Evolutionary conservation across 257 asterid genomes (phyloP), one percentile per base, ranked within the genome.

Genomic region (Scutellaria barbata): DNA sequence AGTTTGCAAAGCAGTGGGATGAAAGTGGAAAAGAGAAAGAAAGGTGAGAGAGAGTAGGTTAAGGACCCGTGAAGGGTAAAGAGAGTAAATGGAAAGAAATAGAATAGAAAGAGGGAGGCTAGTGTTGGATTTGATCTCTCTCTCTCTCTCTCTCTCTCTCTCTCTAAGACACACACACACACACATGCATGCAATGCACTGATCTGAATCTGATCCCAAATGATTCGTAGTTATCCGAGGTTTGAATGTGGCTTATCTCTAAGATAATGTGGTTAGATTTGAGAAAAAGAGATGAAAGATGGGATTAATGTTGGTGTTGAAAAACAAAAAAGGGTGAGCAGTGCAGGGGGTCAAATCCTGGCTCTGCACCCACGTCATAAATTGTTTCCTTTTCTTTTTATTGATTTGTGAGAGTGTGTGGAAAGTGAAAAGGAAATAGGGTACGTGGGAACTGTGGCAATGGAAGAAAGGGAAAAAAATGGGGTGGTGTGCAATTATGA

Each of bases 401-500:
- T 41, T 17, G 7, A 17, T 47, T 48, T 61, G 41, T n/a, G 9
- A 7, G 53, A n/a, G n/a, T n/a, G n/a, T n/a, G n/a, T 12, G 1
- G 14, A 5, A 63, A 50, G 45, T 73, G 64, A 66, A 67, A 22
- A 63, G 17, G 35, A 40, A 30, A 56, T 17, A 33, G 47, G 46
- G 54, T 55, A 63, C 17, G 58, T 68, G 61, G 48, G 71, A n/a
- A 48, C 17, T 39, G 63, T 66, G 39, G 56, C 20, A 64, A 40
- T 46, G 52, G 46, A 18, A 51, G 59, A 48, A 22, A 33, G 53
- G 14, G 52, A 61, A 69, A 33, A 68, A 50, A 55, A 30, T 72
- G 80, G 69, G 76, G 54, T 51, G 71, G 77, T 71, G 81, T 66
- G 82, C 89, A 92, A 86, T 92, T 85, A 87, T 92, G 93, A 79